A percentile compares a stretch with the other conserved stretches of the same genome.
phyloP scores from a whole-genome alignment of 352 stramenopile genomes.

The Phytophthora sansomeana region DNA sequence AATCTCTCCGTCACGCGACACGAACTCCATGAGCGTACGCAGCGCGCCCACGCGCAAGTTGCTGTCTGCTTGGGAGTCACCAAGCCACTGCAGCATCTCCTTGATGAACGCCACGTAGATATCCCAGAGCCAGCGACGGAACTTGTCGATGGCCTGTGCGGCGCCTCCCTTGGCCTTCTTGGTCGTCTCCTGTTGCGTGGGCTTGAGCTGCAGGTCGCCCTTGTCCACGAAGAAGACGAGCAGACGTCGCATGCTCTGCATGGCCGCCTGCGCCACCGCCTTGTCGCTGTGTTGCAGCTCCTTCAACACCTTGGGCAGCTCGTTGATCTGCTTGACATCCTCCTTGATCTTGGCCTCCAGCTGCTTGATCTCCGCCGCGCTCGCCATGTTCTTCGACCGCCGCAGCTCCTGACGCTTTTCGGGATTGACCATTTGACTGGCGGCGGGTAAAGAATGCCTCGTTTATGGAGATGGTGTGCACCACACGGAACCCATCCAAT shows the following conservation, averaged over 20 bases:
- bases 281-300: conserved; percentile 78
- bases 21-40: conserved; percentile 91
- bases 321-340: conserved; percentile 87
- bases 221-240: conserved; percentile 88
- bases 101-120: conserved; percentile 85
- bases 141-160: conserved; percentile 71
- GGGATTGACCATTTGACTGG: conserved; percentile 33
- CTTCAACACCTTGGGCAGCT: conserved; percentile 81
- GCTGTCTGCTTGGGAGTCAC: conserved; percentile 52
- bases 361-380: conserved; percentile 82
- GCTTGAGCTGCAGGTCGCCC: conserved; percentile 61
- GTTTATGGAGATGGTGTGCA: background rate
- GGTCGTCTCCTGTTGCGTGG: conserved; percentile 36
- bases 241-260: conserved; percentile 83
- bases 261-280: conserved; percentile 70
- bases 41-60: conserved; percentile 81
- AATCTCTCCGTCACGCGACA: conserved; percentile 78
- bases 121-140: conserved; percentile 86
- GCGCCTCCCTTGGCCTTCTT: conserved; percentile 54
- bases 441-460: background rate
- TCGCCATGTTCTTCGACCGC: conserved; percentile 49
- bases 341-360: conserved; percentile 89
- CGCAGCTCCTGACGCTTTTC: conserved; percentile 25
- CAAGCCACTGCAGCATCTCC: conserved; percentile 84
- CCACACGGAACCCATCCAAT: background rate